phyloP scores from a whole-genome alignment of 805 yeast species.

The Pichia insulana region DNA sequence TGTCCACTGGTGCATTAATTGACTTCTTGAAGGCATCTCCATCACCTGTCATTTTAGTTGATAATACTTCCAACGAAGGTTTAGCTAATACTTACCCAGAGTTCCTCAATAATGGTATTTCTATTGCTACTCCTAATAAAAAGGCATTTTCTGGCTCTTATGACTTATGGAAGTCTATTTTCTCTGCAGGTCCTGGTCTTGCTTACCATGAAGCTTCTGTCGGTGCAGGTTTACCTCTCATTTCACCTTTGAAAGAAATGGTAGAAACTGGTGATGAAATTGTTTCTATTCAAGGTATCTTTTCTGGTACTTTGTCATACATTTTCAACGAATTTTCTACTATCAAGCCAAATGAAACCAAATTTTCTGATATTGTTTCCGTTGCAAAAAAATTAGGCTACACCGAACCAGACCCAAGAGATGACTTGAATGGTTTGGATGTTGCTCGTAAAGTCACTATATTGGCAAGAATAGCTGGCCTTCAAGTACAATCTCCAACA shows the following conservation, averaged over 20 bases:
- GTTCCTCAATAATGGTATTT: conserved; percentile 68
- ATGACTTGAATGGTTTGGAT: conserved; percentile 94
- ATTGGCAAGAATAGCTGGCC: conserved; percentile 87
- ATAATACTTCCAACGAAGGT: conserved; percentile 82
- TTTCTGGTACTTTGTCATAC: conserved; percentile 92
- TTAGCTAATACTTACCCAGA: conserved; percentile 72
- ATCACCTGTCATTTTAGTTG: conserved; percentile 75
- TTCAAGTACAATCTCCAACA: conserved; percentile 74
- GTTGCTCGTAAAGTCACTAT: conserved; percentile 98
- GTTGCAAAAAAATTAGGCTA: conserved; percentile 88
- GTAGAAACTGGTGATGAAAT: conserved; percentile 90
- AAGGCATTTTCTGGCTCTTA: conserved; percentile 86
- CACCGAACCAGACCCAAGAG: conserved; percentile 99
- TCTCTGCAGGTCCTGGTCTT: conserved; percentile 54
- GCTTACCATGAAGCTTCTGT: conserved; percentile 98
- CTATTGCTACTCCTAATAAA: conserved; percentile 97
- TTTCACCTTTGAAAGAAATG: conserved; percentile 81
- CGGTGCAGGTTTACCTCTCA: conserved; percentile 96
- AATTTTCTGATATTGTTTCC: conserved; percentile 83
- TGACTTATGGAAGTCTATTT: conserved; percentile 68
- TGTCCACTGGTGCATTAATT: conserved; percentile 50
- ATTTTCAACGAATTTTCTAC: conserved; percentile 91
- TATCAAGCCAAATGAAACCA: conserved; percentile 46
- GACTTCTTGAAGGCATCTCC: conserved; percentile 58
- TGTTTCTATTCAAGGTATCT: conserved; percentile 87